phyloP scores from a whole-genome alignment of 164 flowering plant species.

The Nelumbo lutea region DNA sequence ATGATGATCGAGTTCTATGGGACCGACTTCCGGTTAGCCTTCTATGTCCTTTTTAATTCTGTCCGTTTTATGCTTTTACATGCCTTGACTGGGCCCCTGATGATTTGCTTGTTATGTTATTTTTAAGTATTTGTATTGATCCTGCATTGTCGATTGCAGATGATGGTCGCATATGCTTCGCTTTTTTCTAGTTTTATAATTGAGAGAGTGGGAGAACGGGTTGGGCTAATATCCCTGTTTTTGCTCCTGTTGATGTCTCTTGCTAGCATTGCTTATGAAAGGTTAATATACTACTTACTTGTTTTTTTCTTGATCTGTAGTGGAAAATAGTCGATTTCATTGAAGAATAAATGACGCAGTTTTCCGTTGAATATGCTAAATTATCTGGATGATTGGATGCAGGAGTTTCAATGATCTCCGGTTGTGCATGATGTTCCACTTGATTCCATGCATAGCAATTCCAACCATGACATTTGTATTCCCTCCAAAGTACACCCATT shows the following conservation, averaged over 20 bases:
- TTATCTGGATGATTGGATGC: slow-evolving; percentile 52
- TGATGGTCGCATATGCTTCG: slow-evolving; percentile 42
- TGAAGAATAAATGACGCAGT: slow-evolving; percentile 7
- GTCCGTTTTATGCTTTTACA: too few species aligned
- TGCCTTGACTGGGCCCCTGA: neutral
- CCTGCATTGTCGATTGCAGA: slow-evolving; percentile 31
- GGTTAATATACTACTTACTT: slow-evolving; percentile 20
- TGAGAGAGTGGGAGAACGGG: slow-evolving; percentile 40
- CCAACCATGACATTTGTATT: slow-evolving; percentile 30
- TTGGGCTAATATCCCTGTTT: slow-evolving; percentile 38
- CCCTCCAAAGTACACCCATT: slow-evolving; percentile 46
- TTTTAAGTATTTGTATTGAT: neutral
- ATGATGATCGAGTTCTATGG: slow-evolving; percentile 43
- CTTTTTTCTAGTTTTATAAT: slow-evolving; percentile 35
- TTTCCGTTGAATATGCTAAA: slow-evolving; percentile 19
- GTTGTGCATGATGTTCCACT: slow-evolving; percentile 43
- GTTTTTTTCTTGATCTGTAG: neutral
- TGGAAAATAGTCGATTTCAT: neutral
- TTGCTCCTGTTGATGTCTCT: slow-evolving; percentile 28
- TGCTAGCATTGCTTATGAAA: slow-evolving; percentile 32
- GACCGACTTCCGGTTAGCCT: slow-evolving; percentile 48
- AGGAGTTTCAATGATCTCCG: slow-evolving; percentile 53
- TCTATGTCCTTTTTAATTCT: neutral
- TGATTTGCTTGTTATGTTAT: neutral
- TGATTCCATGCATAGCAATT: slow-evolving; percentile 39